Evolutionary conservation across 164 flowering plant genomes (phyloP).

Genomic region (Magnolia sinica): DNA sequence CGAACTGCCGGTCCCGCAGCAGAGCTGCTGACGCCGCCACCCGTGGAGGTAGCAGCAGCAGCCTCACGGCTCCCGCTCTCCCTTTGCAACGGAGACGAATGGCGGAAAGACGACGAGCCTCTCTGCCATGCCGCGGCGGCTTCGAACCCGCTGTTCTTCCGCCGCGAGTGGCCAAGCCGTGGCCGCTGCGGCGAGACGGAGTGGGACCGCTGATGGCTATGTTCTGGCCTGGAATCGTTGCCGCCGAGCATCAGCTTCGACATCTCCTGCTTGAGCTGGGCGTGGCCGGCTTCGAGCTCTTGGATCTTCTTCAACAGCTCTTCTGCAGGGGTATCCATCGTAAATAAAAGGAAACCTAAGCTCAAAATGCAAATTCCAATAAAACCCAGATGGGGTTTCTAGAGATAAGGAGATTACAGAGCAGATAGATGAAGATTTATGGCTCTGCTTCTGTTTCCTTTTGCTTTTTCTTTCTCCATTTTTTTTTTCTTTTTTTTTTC

Average conservation of each 20-base stretch:
- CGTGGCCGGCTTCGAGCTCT: conserved; percentile 78
- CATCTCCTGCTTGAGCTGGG: conserved; percentile 67
- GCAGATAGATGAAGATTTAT: background rate
- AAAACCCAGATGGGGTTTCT: conserved; percentile 1
- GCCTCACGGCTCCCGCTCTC: conserved; percentile 50
- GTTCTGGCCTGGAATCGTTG: conserved; percentile 16
- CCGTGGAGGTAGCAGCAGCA: background rate
- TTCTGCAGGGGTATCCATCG: conserved; percentile 45
- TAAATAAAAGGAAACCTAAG: background rate
- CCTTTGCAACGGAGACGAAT: conserved; percentile 82
- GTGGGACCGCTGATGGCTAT: conserved; percentile 53
- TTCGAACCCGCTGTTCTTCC: conserved; percentile 20
- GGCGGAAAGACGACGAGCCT: conserved; percentile 53
- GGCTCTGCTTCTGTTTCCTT: background rate
- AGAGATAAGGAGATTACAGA: background rate
- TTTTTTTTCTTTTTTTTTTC: background rate
- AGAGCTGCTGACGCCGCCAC: conserved; percentile 35
- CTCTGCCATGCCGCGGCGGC: conserved; percentile 38
- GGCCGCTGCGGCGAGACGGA: conserved; percentile 73
- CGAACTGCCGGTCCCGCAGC: conserved; percentile 32
- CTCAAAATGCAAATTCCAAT: background rate
- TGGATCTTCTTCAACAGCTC: conserved; percentile 82
- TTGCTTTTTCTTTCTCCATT: background rate
- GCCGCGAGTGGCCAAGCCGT: conserved; percentile 22
- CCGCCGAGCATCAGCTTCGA: conserved; percentile 44